Conservation (phyloP, 768 basidiomycete genomes). For the Phanerochaete carnosa region DNA sequence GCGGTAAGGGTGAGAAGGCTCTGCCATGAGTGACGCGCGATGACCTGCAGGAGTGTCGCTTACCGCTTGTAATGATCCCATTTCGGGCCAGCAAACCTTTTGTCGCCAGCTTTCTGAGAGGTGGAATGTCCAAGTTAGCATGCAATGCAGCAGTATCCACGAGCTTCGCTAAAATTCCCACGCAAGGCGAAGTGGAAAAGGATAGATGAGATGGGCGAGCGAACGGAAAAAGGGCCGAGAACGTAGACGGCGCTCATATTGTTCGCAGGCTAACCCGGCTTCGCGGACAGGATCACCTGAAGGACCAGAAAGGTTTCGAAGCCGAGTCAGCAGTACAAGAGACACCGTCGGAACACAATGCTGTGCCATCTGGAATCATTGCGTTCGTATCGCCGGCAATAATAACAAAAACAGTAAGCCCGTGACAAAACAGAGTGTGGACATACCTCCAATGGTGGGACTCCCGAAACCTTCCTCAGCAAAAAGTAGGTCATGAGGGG, state of each 20-base stretch:
- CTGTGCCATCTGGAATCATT: background rate
- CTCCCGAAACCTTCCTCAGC: conserved; percentile 59
- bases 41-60: conserved; percentile 11
- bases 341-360: background rate
- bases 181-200: background rate
- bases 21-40: background rate
- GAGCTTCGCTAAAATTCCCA: background rate
- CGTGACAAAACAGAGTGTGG: background rate
- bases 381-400: background rate
- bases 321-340: background rate
- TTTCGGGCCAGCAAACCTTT: conserved; percentile 52
- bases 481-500: conserved; percentile 65
- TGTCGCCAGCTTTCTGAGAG: conserved; percentile 40
- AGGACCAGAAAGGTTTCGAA: background rate
- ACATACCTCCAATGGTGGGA: conserved; percentile 63
- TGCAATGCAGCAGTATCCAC: background rate
- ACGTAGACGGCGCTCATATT: background rate
- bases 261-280: background rate
- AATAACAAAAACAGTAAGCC: background rate
- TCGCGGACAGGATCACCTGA: background rate
- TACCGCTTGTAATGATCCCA: conserved; percentile 62
- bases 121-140: background rate
- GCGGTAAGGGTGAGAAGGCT: background rate
- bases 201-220: conserved; percentile 5
- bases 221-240: conserved; percentile 3